Evolutionary conservation across 148 eudicot species (phyloP).

Genomic region (Pouteria glomerata): DNA sequence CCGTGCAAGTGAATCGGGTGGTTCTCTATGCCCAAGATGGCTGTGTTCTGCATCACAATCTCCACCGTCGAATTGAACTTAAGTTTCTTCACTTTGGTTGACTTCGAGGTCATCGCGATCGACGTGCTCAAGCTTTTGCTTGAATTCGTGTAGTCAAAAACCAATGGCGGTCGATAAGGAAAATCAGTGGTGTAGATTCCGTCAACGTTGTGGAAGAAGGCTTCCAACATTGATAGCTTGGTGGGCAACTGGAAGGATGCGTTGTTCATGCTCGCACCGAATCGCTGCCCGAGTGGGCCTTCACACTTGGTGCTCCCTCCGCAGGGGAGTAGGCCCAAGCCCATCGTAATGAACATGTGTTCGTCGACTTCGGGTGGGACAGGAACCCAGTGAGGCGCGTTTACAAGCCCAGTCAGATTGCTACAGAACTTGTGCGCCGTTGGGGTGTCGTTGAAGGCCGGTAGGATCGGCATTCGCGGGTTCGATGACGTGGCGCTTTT

Average conservation of each 20-base stretch:
- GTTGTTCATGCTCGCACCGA: constrained; percentile 62
- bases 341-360: constrained; percentile 54
- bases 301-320: constrained; percentile 36
- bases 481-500: constrained; percentile 6
- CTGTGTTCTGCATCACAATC: constrained; percentile 62
- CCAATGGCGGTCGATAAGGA: constrained; percentile 39
- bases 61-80: constrained; percentile 54
- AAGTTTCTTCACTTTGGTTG: constrained; percentile 51
- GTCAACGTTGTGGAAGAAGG: constrained; percentile 27
- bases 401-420: constrained; percentile 41
- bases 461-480: constrained; percentile 46
- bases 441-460: constrained; percentile 50
- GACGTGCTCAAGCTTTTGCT: constrained; percentile 24
- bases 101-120: constrained; percentile 27
- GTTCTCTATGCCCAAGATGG: constrained; percentile 40
- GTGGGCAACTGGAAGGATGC: constrained; percentile 41
- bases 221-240: constrained; percentile 43
- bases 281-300: constrained; percentile 28
- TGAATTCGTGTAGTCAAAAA: constrained; percentile 49
- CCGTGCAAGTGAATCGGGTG: constrained; percentile 87
- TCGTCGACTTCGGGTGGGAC: constrained; percentile 35
- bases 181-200: constrained; percentile 55
- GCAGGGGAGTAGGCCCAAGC: constrained; percentile 47
- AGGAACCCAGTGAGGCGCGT: constrained; percentile 38
- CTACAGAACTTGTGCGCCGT: constrained; percentile 45